Conservation (phyloP, 805 yeast genomes). For the Yarrowia sp. region DNA sequence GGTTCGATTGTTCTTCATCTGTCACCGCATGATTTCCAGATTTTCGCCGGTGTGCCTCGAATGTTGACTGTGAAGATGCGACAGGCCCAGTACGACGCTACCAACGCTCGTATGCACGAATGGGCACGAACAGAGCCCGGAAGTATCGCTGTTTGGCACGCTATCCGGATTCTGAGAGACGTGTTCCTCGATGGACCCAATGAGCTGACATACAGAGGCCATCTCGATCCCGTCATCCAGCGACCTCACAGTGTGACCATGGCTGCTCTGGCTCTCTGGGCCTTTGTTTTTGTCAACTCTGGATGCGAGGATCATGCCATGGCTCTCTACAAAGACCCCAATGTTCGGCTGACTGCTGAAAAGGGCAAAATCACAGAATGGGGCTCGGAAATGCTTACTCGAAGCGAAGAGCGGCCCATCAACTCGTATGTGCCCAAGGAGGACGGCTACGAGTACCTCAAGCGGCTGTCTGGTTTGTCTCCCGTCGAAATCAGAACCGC, state of each 20-base stretch:
- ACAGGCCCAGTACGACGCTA: slow-evolving; percentile 57
- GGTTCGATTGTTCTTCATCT: slow-evolving; percentile 74
- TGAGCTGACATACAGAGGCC: slow-evolving; percentile 18
- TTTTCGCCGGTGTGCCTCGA: slow-evolving; percentile 82
- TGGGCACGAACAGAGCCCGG: slow-evolving; percentile 64
- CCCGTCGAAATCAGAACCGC: slow-evolving; percentile 50
- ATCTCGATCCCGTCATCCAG: slow-evolving; percentile 23
- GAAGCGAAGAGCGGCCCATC: slow-evolving; percentile 40
- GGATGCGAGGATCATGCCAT: slow-evolving; percentile 31
- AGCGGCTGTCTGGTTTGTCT: slow-evolving; percentile 51
- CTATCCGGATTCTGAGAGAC: slow-evolving; percentile 66
- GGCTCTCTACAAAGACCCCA: slow-evolving; percentile 16
- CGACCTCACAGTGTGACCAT: slow-evolving; percentile 22
- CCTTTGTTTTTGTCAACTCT: slow-evolving; percentile 19
- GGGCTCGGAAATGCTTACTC: slow-evolving; percentile 40
- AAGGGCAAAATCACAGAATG: slow-evolving; percentile 12
- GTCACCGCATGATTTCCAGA: slow-evolving; percentile 78
- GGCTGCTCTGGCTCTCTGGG: slow-evolving; percentile 34
- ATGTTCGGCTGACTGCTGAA: not conserved
- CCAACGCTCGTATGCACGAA: slow-evolving; percentile 58
- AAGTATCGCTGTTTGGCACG: slow-evolving; percentile 58
- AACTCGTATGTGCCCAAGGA: slow-evolving; percentile 48
- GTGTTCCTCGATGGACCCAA: slow-evolving; percentile 54
- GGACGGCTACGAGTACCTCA: slow-evolving; percentile 58
- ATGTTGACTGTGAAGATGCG: slow-evolving; percentile 74